Conservation (phyloP, 768 basidiomycete species). For the Dentipellis sp. region DNA sequence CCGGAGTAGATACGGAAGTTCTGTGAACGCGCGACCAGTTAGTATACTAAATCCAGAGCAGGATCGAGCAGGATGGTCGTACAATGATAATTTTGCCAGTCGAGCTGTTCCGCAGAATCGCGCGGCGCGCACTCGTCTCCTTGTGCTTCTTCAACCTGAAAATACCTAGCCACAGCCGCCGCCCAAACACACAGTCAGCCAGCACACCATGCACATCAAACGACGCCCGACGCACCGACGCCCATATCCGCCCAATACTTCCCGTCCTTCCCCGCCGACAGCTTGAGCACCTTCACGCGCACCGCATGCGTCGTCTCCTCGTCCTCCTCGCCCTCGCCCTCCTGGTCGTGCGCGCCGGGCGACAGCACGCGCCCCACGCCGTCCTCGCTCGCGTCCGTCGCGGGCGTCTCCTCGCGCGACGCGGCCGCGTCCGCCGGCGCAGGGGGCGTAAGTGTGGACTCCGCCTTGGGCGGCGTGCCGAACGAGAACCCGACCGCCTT, state of each 20-base stretch:
- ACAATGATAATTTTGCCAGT: slow-evolving; percentile 74
- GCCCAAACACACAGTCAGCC: background rate
- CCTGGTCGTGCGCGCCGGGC: slow-evolving; percentile 40
- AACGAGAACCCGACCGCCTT: background rate
- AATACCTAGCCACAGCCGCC: no score
- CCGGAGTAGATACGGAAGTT: slow-evolving; percentile 64
- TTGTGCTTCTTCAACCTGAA: slow-evolving; percentile 71
- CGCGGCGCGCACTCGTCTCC: slow-evolving; percentile 43
- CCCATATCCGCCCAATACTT: slow-evolving; percentile 60
- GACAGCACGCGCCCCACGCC: slow-evolving; percentile 14
- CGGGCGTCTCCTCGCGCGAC: slow-evolving; percentile 13
- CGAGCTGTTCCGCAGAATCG: slow-evolving; percentile 62
- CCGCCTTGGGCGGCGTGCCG: background rate
- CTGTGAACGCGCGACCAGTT: slow-evolving; percentile 25
- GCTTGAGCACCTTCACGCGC: slow-evolving; percentile 52
- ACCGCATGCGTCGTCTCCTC: slow-evolving; percentile 58
- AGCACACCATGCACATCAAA: background rate
- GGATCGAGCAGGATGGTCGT: no score
- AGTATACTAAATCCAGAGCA: background rate
- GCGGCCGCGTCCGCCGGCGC: background rate
- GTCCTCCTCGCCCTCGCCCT: slow-evolving; percentile 76
- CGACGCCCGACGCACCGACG: slow-evolving; percentile 37
- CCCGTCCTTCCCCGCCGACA: slow-evolving; percentile 31
- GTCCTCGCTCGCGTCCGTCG: slow-evolving; percentile 18
- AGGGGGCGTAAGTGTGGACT: slow-evolving; percentile 1